phyloP scores from a whole-genome alignment of 129 eudicot genomes.

The Smallanthus sonchifolius region DNA sequence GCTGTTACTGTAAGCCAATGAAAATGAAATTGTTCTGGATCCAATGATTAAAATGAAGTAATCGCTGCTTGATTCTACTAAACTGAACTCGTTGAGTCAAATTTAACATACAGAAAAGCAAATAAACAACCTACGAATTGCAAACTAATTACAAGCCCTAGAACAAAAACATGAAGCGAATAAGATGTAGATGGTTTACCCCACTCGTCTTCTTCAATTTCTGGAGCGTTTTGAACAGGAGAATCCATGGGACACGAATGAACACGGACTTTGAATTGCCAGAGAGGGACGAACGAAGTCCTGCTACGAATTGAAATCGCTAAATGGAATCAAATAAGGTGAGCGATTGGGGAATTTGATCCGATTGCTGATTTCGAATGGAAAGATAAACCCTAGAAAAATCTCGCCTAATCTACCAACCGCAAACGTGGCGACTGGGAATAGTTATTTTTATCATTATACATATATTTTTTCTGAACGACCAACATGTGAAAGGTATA shows the following conservation, averaged over 20 bases:
- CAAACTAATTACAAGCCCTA: neutral
- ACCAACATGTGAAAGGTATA: too few relatives aligned
- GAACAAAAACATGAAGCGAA: neutral
- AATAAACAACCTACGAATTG: neutral
- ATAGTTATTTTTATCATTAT: too few relatives aligned
- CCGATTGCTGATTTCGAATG: slow-evolving; percentile 7
- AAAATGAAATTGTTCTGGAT: neutral
- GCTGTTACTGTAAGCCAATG: neutral
- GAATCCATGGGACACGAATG: slow-evolving; percentile 52
- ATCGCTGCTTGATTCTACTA: neutral
- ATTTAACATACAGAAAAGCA: neutral
- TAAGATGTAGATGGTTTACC: slow-evolving; percentile 36
- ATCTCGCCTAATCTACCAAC: slow-evolving; percentile 9
- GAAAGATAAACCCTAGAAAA: slow-evolving; percentile 37
- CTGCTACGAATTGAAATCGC: slow-evolving; percentile 4
- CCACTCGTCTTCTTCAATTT: slow-evolving; percentile 61
- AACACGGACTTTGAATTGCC: slow-evolving; percentile 34
- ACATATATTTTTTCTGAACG: too few relatives aligned
- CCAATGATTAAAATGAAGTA: neutral
- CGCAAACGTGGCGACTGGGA: neutral
- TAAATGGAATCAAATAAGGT: slow-evolving; percentile 11
- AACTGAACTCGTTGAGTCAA: neutral
- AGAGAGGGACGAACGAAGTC: slow-evolving; percentile 5
- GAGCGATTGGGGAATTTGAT: slow-evolving; percentile 15
- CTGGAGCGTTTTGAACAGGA: slow-evolving; percentile 48